These are phyloP conservation scores for Lactarius deliciosus DNA, from an alignment of 768 basidiomycete genomes.

Conservation along the genomic window DNA sequence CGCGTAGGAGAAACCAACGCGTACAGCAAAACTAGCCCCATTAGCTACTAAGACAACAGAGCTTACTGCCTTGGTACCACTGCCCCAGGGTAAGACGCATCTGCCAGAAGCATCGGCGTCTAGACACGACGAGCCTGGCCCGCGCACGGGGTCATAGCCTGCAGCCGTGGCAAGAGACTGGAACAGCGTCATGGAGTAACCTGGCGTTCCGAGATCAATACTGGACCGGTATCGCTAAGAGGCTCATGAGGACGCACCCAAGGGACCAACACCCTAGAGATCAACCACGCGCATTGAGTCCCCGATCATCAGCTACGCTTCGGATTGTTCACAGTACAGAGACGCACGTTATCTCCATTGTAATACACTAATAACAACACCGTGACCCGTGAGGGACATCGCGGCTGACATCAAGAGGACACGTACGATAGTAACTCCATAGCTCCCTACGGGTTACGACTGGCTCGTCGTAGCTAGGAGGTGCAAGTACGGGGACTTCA, in stretches of 20 bases:
- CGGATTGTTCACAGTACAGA: background rate
- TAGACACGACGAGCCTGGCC: conserved; percentile 68
- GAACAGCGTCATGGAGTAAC: conserved; percentile 71
- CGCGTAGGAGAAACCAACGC: conserved; percentile 35
- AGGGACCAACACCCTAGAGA: conserved; percentile 63
- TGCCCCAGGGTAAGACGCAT: conserved; percentile 77
- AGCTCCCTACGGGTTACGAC: conserved; percentile 70
- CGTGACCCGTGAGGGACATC: conserved; percentile 8
- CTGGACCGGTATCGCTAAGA: conserved; percentile 8
- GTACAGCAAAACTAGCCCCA: conserved; percentile 70
- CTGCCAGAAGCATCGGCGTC: conserved; percentile 58
- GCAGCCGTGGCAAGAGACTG: conserved; percentile 69
- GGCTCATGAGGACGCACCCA: conserved; percentile 35
- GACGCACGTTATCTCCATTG: conserved; percentile 74
- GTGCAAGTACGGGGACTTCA: conserved; percentile 7
- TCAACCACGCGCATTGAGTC: background rate
- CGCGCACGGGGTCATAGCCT: conserved; percentile 70
- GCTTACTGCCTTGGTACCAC: conserved; percentile 69
- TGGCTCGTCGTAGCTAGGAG: conserved; percentile 48
- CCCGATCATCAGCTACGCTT: background rate
- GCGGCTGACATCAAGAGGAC: background rate
- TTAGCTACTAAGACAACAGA: conserved; percentile 78
- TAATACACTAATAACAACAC: conserved; percentile 57
- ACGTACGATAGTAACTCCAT: conserved; percentile 78
- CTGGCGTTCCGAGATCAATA: conserved; percentile 21